phyloP scores from a whole-genome alignment of 2,329 filamentous ascomycete genomes.

The Cercospora berteroae region DNA sequence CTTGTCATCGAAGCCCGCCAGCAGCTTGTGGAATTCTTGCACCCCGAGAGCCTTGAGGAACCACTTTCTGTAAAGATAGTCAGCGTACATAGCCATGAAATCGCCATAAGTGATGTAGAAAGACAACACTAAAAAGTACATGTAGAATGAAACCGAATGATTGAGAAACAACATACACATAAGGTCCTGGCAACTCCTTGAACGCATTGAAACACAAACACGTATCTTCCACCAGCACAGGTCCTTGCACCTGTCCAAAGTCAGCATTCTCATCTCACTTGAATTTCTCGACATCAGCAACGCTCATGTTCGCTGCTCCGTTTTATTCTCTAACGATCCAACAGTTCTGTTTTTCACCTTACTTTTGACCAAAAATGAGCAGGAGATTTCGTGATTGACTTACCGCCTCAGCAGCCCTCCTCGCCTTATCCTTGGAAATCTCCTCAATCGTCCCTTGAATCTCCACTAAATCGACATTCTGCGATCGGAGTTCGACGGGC shows the following conservation, averaged over 20 bases:
- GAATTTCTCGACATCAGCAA: too few species aligned
- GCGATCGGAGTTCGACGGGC: constrained; percentile 67
- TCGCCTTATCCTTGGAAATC: constrained; percentile 84
- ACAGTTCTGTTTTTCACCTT: too few species aligned
- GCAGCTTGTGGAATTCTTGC: constrained; percentile 81
- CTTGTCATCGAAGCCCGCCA: constrained; percentile 86
- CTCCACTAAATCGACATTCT: constrained; percentile 78
- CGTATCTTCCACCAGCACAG: constrained; percentile 94
- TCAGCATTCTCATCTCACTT: too few species aligned
- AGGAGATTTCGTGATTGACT: too few species aligned
- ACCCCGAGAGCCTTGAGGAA: constrained; percentile 84
- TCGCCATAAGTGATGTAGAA: neutral
- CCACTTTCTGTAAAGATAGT: constrained; percentile 68
- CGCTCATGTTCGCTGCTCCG: too few species aligned
- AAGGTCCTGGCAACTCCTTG: constrained; percentile 87
- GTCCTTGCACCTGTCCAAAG: constrained; percentile 53
- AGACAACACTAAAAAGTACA: neutral
- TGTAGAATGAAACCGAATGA: neutral
- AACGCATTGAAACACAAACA: constrained; percentile 90
- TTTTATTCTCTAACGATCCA: too few species aligned
- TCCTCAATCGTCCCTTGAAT: constrained; percentile 91
- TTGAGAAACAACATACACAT: constrained; percentile 66
- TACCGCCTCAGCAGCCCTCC: constrained; percentile 74
- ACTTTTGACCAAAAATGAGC: too few species aligned
- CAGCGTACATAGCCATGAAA: neutral